Base-by-base conservation (phyloP, 495 filamentous ascomycete species). In the Pseudotulostoma volvatum region DNA sequence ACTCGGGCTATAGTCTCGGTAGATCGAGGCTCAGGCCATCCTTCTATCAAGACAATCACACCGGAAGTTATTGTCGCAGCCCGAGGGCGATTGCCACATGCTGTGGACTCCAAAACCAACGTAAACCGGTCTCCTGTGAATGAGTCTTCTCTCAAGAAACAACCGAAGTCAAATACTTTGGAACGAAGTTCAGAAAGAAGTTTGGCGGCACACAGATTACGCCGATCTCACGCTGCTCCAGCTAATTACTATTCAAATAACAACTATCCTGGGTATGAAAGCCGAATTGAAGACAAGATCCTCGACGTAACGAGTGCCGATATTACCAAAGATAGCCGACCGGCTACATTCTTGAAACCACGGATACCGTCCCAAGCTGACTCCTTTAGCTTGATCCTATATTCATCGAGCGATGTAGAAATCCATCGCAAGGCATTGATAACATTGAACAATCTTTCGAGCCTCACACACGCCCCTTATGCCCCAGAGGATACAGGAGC, bases 221-320 rank as follows among this genome's bases (percentile, higher is more conserved):
- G 35, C 19, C 50, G 56, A 7, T 38, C 44, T 20, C 48, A 43
- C 21, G 42, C 34, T 7, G 44, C 43, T 3, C 48, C 52, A 3
- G 34, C 18, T 7, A 57, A 60, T 16, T 60, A 60, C 34, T 60
- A 50, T 30, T 16, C 45, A 7, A 36, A 19, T 13, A 25, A 34
- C 7, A 34, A 16, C 33, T 25, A 46, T 8, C 28, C 33, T 3
- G 37, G 36, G 9, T 44, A 49, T 23, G 45, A 49, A 15, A 43
- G 42, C 8, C 40, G 41, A 14, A 17, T 14, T 9, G n/a, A 11
- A 11, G 39, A 34, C 5, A 38, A 35, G 21, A 21, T 18, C 7
- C 21, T 31, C 7, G 34, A 42, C 1, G 25, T 37, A 33, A 20
- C 15, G 7, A 30, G 14, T 4, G 8, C 33, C 7, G 21, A 13